A percentile compares a stretch with the other conserved stretches of the same genome.
Evolutionary conservation across 164 flowering plant species (phyloP).

Genomic region (Chloranthus sessilifolius): DNA sequence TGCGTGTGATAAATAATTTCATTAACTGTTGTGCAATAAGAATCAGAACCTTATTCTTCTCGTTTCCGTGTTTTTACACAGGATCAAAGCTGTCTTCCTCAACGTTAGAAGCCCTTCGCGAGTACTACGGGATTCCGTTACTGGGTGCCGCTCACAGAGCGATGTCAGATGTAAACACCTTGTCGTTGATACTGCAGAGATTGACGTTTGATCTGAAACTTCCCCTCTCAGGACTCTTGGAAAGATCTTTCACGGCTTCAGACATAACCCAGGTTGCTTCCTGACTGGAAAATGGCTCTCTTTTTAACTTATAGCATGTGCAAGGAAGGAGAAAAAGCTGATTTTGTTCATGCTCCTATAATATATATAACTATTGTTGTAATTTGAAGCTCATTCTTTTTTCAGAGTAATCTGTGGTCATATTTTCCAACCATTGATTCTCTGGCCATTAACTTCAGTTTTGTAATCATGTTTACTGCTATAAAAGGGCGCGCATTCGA

Average conservation of each 20-base stretch:
- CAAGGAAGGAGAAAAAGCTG: no score
- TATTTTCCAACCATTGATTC: not conserved
- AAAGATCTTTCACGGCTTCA: slow-evolving; percentile 42
- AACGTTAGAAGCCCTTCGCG: slow-evolving; percentile 51
- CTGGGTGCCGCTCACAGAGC: slow-evolving; percentile 81
- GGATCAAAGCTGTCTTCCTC: slow-evolving; percentile 32
- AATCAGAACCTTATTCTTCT: not conserved
- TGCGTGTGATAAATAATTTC: no score
- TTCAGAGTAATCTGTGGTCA: not conserved
- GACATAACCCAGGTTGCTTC: slow-evolving; percentile 20
- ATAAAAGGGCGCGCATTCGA: not conserved
- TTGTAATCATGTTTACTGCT: not conserved
- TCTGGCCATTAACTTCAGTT: not conserved
- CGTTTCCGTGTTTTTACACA: slow-evolving; percentile 16
- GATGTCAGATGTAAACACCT: slow-evolving; percentile 57
- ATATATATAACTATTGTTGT: not conserved
- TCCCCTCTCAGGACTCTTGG: slow-evolving; percentile 42
- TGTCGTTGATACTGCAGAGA: slow-evolving; percentile 55
- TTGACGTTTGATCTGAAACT: slow-evolving; percentile 60
- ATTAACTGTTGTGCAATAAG: no score
- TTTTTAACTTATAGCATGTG: not conserved
- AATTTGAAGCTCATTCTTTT: not conserved
- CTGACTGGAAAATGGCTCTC: not conserved
- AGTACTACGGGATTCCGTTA: slow-evolving; percentile 40
- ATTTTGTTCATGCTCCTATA: not conserved